Percentiles rank a stretch among this genome's conserved stretches.
phyloP scores from a whole-genome alignment of 164 flowering plant genomes.

The Stephania cephalantha region DNA sequence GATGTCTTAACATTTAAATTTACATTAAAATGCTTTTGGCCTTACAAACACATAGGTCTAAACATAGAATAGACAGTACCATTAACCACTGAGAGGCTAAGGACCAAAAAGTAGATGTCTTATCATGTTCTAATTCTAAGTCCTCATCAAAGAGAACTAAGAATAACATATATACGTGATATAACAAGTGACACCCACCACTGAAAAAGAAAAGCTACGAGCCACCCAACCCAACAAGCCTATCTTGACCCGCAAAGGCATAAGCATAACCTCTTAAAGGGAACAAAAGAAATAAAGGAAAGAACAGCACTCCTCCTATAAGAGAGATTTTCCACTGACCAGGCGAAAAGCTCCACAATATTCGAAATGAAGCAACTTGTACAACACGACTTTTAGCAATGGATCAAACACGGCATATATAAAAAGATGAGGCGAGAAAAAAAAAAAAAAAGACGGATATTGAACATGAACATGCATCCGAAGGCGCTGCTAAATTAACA shows the following conservation, averaged over 20 bases:
- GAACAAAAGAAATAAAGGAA: neutral
- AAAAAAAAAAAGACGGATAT: neutral
- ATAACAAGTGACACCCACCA: too few relatives aligned
- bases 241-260: too few relatives aligned
- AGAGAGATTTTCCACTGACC: neutral
- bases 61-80: too few relatives aligned
- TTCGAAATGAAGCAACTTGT: slow-evolving; percentile 2
- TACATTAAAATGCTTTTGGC: too few relatives aligned
- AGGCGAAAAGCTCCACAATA: slow-evolving; percentile 4
- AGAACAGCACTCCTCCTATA: neutral
- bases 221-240: neutral
- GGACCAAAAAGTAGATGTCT: too few relatives aligned
- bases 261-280: neutral
- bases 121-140: too few relatives aligned
- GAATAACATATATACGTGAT: too few relatives aligned
- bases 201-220: too few relatives aligned
- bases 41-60: too few relatives aligned
- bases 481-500: slow-evolving; percentile 7
- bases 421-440: neutral
- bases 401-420: slow-evolving; percentile 1
- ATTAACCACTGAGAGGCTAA: too few relatives aligned
- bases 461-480: neutral
- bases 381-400: slow-evolving; percentile 7
- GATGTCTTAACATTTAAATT: too few relatives aligned
- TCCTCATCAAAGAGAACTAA: too few relatives aligned